Percentiles rank a stretch among this genome's conserved stretches.
Evolutionary conservation across 345 rosid species (phyloP).

Genomic region (Lepidium sativum): DNA sequence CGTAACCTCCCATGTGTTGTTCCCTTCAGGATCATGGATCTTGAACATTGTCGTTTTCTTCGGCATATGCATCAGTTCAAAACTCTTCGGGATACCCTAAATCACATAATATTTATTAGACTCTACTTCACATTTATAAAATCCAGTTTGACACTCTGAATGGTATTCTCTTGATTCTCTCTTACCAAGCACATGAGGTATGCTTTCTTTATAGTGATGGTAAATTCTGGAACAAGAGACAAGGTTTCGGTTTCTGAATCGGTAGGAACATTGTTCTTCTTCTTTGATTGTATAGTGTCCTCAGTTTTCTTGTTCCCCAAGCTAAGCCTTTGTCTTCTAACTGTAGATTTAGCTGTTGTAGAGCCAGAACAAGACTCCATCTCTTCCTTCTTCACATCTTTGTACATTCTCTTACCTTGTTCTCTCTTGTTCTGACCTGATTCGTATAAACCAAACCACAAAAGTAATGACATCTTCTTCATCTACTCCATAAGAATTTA

Average conservation of each 20-base stretch:
- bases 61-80: slow-evolving; percentile 18
- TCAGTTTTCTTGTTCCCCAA: slow-evolving; percentile 5
- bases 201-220: slow-evolving; percentile 12
- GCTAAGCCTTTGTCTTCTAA: neutral
- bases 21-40: neutral
- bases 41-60: slow-evolving; percentile 4
- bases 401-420: neutral
- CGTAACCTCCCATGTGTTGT: slow-evolving; percentile 12
- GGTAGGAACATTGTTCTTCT: neutral
- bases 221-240: slow-evolving; percentile 13
- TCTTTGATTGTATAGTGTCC: neutral
- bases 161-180: neutral
- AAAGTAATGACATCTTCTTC: neutral
- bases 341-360: neutral
- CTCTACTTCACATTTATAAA: neutral
- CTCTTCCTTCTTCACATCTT: slow-evolving; percentile 6
- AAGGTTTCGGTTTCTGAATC: neutral
- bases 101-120: neutral
- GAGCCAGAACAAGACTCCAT: neutral
- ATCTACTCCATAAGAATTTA: neutral
- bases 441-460: neutral
- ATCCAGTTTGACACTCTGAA: neutral
- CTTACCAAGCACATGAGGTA: slow-evolving; percentile 17
- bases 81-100: slow-evolving; percentile 21
- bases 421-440: slow-evolving; percentile 4